Percentiles rank a stretch among this genome's conserved stretches.
phyloP scores from a whole-genome alignment of 768 basidiomycete species.

The Mrakia hoshinonis region DNA sequence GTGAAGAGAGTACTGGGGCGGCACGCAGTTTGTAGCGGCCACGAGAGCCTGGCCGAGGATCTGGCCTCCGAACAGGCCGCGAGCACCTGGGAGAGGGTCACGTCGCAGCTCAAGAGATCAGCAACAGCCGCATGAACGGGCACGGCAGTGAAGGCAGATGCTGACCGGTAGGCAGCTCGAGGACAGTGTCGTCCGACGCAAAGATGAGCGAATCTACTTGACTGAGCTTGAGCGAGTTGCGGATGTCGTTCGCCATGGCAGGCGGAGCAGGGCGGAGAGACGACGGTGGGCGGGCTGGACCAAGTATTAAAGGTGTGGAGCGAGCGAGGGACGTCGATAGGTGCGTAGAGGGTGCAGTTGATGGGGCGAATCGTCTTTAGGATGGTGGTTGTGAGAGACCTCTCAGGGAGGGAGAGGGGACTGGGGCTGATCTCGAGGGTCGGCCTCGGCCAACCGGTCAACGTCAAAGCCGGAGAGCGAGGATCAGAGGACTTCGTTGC shows the following conservation, averaged over 20 bases:
- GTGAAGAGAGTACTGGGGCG: conserved; percentile 1
- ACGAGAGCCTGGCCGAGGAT: conserved; percentile 81
- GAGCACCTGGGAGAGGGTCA: conserved; percentile 36
- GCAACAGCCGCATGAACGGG: neutral
- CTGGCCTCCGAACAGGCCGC: conserved; percentile 72
- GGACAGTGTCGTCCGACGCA: neutral
- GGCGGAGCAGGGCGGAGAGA: neutral
- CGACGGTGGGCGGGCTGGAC: neutral
- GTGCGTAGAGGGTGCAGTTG: too few relatives aligned
- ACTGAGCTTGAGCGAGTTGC: conserved; percentile 28
- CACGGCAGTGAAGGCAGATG: neutral
- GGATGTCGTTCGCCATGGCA: conserved; percentile 23
- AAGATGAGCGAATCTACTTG: conserved; percentile 26
- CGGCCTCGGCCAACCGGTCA: too few relatives aligned
- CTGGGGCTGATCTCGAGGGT: too few relatives aligned
- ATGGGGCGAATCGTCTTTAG: too few relatives aligned
- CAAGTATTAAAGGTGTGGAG: too few relatives aligned
- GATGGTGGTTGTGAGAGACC: too few relatives aligned
- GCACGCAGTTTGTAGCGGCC: conserved; percentile 54
- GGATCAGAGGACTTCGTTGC: too few relatives aligned
- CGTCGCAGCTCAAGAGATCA: neutral
- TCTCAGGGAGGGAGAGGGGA: too few relatives aligned
- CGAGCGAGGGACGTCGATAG: too few relatives aligned
- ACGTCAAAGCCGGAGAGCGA: too few relatives aligned
- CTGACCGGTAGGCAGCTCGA: neutral